Conservation (phyloP, 164 flowering plant species). For the Berberis vulgaris region DNA sequence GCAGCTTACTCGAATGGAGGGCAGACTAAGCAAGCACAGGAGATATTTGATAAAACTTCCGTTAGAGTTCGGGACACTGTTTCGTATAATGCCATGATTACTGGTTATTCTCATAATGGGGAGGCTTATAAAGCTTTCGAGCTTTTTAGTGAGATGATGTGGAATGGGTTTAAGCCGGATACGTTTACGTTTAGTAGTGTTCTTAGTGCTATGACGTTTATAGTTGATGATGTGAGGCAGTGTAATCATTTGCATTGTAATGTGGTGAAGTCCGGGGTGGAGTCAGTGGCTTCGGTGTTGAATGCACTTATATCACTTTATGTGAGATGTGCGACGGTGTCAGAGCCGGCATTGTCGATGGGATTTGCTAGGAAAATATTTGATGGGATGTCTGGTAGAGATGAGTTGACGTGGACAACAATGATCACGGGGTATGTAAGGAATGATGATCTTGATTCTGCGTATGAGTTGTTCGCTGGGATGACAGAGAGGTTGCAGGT, state of each 20-base stretch:
- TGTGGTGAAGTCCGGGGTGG: constrained; percentile 49
- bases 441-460: constrained; percentile 33
- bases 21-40: constrained; percentile 25
- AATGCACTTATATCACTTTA: constrained; percentile 63
- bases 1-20: constrained; percentile 41
- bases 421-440: constrained; percentile 73
- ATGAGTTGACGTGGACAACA: constrained; percentile 72
- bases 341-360: constrained; percentile 22
- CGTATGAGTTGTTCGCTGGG: constrained; percentile 31
- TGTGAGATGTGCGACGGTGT: constrained; percentile 38
- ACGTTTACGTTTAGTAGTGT: constrained; percentile 43
- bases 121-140: constrained; percentile 47
- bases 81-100: constrained; percentile 64
- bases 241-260: constrained; percentile 52
- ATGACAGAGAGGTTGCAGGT: constrained; percentile 34
- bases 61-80: constrained; percentile 45
- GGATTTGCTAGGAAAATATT: constrained; percentile 47
- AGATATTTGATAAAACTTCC: constrained; percentile 39
- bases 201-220: constrained; percentile 33
- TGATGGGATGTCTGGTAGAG: constrained; percentile 45
- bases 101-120: constrained; percentile 39
- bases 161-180: constrained; percentile 36
- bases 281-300: constrained; percentile 32
- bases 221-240: constrained; percentile 31
- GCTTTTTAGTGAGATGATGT: constrained; percentile 41